Conservation (phyloP, 768 basidiomycete species). For the Boletus speciosus region DNA sequence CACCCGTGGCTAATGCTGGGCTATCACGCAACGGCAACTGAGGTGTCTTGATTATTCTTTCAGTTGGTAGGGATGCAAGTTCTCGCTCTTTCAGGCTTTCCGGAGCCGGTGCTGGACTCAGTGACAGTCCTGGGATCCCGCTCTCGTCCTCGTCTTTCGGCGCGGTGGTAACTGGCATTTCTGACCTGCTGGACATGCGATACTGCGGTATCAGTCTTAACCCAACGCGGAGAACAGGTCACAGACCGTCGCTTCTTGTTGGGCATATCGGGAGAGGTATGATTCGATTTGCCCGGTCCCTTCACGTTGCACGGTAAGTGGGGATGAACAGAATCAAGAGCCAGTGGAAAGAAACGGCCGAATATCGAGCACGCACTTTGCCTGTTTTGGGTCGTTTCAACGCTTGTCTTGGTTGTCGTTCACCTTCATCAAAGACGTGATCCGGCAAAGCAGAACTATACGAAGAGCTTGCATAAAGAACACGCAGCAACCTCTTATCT, state of each 20-base stretch:
- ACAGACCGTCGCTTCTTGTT: conserved; percentile 81
- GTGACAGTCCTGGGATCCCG: conserved; percentile 33
- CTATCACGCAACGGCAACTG: conserved; percentile 63
- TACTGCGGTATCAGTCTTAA: conserved; percentile 29
- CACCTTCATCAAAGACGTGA: conserved; percentile 76
- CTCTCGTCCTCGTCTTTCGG: conserved; percentile 39
- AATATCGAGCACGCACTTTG: conserved; percentile 43
- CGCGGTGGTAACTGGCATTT: conserved; percentile 22
- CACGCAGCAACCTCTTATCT: conserved; percentile 7
- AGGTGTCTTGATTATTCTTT: conserved; percentile 51
- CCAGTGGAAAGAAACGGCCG: conserved; percentile 10
- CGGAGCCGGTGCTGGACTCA: conserved; percentile 30
- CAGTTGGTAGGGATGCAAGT: conserved; percentile 38
- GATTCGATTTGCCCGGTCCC: conserved; percentile 58
- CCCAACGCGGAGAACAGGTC: conserved; percentile 15
- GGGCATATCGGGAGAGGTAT: conserved; percentile 67
- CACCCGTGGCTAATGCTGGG: conserved; percentile 49
- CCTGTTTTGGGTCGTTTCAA: conserved; percentile 70
- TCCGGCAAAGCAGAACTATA: conserved; percentile 72
- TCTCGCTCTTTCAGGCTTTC: conserved; percentile 39
- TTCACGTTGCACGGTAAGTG: conserved; percentile 39
- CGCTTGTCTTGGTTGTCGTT: conserved; percentile 66
- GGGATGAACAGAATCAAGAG: conserved; percentile 13
- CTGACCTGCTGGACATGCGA: conserved; percentile 41
- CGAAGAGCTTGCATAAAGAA: conserved; percentile 22